Evolutionary conservation across 1,284 basidiomycete species (phyloP).

Genomic region (Tilletia horrida): DNA sequence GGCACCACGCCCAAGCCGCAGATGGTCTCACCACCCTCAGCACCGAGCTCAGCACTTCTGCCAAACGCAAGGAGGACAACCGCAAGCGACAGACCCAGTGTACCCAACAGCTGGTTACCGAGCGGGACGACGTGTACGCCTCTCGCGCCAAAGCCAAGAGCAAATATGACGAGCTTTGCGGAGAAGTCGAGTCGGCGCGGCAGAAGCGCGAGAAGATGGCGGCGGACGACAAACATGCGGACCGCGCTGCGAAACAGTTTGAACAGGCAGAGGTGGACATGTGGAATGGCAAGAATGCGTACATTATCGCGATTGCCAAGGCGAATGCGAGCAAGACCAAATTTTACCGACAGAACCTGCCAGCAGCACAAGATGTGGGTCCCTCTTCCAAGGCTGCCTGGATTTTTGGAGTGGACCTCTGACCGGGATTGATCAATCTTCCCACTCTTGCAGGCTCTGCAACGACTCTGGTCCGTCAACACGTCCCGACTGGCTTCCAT

Average conservation of each 20-base stretch:
- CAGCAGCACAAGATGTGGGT: slow-evolving; percentile 27
- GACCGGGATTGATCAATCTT: too few relatives aligned
- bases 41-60: slow-evolving; percentile 25
- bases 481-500: slow-evolving; percentile 25
- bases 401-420: too few relatives aligned
- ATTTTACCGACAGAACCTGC: slow-evolving; percentile 35
- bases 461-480: slow-evolving; percentile 36
- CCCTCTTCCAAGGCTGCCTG: too few relatives aligned
- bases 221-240: slow-evolving; percentile 33
- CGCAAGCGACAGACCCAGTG: slow-evolving; percentile 29
- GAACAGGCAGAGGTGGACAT: slow-evolving; percentile 35
- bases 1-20: slow-evolving; percentile 27
- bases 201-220: slow-evolving; percentile 38
- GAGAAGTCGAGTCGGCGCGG: slow-evolving; percentile 35
- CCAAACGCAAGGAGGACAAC: slow-evolving; percentile 29
- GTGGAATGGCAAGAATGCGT: slow-evolving; percentile 40
- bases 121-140: slow-evolving; percentile 36
- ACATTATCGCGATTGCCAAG: slow-evolving; percentile 35
- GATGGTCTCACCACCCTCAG: slow-evolving; percentile 26
- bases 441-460: slow-evolving; percentile 18
- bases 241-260: slow-evolving; percentile 34
- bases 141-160: slow-evolving; percentile 37
- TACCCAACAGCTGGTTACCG: slow-evolving; percentile 31
- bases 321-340: slow-evolving; percentile 34
- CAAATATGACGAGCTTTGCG: slow-evolving; percentile 43